Evolutionary conservation across 2,329 filamentous ascomycete species (phyloP).

Genomic region (Xylariaceae sp.): DNA sequence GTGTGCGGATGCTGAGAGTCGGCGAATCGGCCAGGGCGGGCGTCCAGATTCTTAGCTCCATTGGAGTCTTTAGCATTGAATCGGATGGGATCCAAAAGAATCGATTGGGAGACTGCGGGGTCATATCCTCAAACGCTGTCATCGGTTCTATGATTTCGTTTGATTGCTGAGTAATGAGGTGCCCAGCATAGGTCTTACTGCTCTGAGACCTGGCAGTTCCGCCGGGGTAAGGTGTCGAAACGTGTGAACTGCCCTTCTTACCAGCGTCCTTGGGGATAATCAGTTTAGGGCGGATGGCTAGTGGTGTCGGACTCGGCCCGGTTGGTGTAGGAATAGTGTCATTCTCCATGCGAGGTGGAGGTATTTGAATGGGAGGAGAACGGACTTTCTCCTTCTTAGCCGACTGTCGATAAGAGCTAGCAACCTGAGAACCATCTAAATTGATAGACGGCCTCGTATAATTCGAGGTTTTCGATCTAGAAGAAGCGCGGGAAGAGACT

Average conservation of each 20-base stretch:
- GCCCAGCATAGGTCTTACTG: not conserved
- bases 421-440: not conserved
- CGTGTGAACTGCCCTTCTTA: not conserved
- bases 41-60: constrained; percentile 3
- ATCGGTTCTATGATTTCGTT: constrained; percentile 2
- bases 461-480: not conserved
- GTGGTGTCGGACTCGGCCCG: constrained; percentile 5
- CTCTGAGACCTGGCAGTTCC: not conserved
- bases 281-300: constrained; percentile 4
- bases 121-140: constrained; percentile 5
- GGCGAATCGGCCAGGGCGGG: constrained; percentile 14
- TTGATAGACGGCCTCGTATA: not conserved
- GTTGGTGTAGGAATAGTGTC: constrained; percentile 5
- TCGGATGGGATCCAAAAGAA: constrained; percentile 10
- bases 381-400: not conserved
- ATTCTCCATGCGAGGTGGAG: not conserved
- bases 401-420: not conserved
- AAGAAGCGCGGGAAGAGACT: not conserved
- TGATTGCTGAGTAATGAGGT: constrained; percentile 1
- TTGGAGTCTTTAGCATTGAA: constrained; percentile 5
- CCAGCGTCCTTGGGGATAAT: constrained; percentile 1
- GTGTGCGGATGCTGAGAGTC: constrained; percentile 7
- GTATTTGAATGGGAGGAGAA: constrained; percentile 5
- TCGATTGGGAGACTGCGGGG: constrained; percentile 1
- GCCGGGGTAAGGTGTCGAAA: not conserved